Conservation (phyloP, 306 rosid species). For the Lathyrus tuberosus region DNA sequence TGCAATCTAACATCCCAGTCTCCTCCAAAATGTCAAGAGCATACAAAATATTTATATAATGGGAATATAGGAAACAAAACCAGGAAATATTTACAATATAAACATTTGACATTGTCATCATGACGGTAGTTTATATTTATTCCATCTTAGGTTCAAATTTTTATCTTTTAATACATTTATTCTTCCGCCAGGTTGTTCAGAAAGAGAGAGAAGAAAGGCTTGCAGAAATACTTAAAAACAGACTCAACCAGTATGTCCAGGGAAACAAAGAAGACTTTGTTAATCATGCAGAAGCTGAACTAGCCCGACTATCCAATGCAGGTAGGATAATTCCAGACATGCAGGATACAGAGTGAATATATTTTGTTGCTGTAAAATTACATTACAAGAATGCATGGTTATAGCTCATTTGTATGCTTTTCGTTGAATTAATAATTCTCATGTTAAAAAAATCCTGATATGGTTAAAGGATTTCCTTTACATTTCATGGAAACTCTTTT, state of each 20-base stretch:
- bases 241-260: constrained; percentile 81
- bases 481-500: constrained; percentile 22
- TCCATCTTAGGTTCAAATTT: constrained; percentile 30
- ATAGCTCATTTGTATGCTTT: constrained; percentile 22
- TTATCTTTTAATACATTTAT: constrained; percentile 34
- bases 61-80: too few species aligned
- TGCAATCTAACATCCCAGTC: too few species aligned
- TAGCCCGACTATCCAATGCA: constrained; percentile 80
- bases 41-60: too few species aligned
- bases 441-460: constrained; percentile 27
- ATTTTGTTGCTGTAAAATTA: constrained; percentile 32
- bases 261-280: constrained; percentile 78
- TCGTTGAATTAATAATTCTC: constrained; percentile 16
- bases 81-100: not conserved
- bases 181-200: constrained; percentile 74
- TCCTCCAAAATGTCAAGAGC: too few species aligned
- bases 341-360: constrained; percentile 10
- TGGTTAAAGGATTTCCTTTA: constrained; percentile 15
- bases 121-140: constrained; percentile 10
- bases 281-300: constrained; percentile 81
- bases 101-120: constrained; percentile 9
- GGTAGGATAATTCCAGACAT: constrained; percentile 53
- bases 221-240: constrained; percentile 65
- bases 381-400: constrained; percentile 25
- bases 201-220: constrained; percentile 97